These are phyloP conservation scores for Luffa acutangula DNA, from an alignment of 306 rosid species.

Conservation along the genomic window DNA sequence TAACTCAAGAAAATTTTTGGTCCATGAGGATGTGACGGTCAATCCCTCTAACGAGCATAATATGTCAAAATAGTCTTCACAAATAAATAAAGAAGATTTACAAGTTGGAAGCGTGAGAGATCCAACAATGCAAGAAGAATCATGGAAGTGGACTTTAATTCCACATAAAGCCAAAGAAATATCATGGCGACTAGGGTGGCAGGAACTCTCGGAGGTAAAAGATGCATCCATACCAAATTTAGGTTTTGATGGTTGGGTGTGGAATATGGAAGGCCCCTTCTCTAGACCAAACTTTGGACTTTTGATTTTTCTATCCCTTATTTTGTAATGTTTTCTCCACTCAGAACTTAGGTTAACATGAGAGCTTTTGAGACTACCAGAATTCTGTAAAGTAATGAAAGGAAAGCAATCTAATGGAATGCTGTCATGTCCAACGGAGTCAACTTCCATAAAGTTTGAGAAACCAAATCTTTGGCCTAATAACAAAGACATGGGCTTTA, in stretches of 20 bases:
- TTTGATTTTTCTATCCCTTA: slow-evolving; percentile 37
- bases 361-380: slow-evolving; percentile 45
- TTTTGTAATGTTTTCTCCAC: slow-evolving; percentile 59
- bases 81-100: slow-evolving; percentile 39
- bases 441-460: slow-evolving; percentile 66
- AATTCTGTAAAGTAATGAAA: slow-evolving; percentile 49
- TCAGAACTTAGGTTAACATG: slow-evolving; percentile 39
- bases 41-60: slow-evolving; percentile 65
- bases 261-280: slow-evolving; percentile 23
- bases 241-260: slow-evolving; percentile 20
- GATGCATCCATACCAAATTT: slow-evolving; percentile 15
- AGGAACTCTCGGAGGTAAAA: slow-evolving; percentile 25
- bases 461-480: slow-evolving; percentile 64
- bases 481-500: slow-evolving; percentile 19
- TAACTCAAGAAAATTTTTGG: slow-evolving; percentile 38
- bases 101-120: slow-evolving; percentile 44
- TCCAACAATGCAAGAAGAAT: slow-evolving; percentile 68
- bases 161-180: slow-evolving; percentile 42
- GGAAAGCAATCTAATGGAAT: slow-evolving; percentile 74
- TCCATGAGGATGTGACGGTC: slow-evolving; percentile 56
- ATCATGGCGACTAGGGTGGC: slow-evolving; percentile 21
- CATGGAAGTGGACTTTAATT: slow-evolving; percentile 72
- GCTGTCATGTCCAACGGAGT: slow-evolving; percentile 49
- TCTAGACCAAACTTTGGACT: slow-evolving; percentile 20
- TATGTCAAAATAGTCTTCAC: slow-evolving; percentile 47